Percentiles rank a stretch among this genome's conserved stretches.
Conservation (phyloP, 1,284 basidiomycete species). For the Schizophyllum commune region DNA sequence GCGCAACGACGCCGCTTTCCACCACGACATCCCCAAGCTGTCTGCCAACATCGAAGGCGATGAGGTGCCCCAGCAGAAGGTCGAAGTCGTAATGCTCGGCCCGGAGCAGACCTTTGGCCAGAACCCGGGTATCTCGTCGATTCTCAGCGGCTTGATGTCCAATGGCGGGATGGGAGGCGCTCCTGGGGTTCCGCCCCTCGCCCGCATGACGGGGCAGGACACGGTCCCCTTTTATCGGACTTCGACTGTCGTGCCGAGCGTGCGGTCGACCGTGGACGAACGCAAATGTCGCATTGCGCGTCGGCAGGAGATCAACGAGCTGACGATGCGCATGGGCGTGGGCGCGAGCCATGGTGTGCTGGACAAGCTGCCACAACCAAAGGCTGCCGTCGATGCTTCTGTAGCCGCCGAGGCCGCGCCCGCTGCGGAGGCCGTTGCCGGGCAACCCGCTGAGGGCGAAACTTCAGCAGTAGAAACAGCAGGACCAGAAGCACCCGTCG, state of each 20-base stretch:
- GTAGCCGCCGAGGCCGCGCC: no score
- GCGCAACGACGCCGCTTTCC: constrained; percentile 42
- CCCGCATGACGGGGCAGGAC: neutral
- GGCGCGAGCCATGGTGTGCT: constrained; percentile 65
- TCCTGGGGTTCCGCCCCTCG: constrained; percentile 4
- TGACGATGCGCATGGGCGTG: constrained; percentile 74
- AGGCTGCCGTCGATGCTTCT: neutral
- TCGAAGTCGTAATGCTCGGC: constrained; percentile 47
- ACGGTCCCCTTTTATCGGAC: constrained; percentile 54
- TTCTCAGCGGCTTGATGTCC: constrained; percentile 15
- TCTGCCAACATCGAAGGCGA: constrained; percentile 30
- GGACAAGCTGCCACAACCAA: constrained; percentile 20
- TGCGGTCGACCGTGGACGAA: constrained; percentile 51
- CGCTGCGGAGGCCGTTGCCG: neutral
- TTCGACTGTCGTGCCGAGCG: constrained; percentile 61
- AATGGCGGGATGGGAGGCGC: constrained; percentile 11
- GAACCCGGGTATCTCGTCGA: constrained; percentile 14
- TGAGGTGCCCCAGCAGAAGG: constrained; percentile 25
- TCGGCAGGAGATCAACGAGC: constrained; percentile 68
- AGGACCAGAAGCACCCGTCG: neutral
- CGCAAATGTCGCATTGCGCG: constrained; percentile 49
- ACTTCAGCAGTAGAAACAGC: neutral
- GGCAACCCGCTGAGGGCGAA: constrained; percentile 2
- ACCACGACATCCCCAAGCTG: constrained; percentile 55
- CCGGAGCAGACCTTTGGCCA: constrained; percentile 10